phyloP scores from a whole-genome alignment of 768 basidiomycete genomes.

The Leucosporidium yakuticum region DNA sequence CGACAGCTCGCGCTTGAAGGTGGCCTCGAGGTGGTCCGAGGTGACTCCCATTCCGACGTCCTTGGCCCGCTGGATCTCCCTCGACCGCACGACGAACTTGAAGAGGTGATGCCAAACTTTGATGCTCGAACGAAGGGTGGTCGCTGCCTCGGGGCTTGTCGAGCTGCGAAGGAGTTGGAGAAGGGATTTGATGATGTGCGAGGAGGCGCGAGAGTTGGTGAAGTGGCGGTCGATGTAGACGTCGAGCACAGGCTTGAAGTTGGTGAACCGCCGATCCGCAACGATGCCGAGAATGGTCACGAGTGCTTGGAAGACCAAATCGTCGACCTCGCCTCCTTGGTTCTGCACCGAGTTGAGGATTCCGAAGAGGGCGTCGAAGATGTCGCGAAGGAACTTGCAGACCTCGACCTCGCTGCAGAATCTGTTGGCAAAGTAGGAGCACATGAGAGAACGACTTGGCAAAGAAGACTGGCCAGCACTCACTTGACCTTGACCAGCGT shows the following conservation, averaged over 20 bases:
- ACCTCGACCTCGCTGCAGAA: slow-evolving; percentile 66
- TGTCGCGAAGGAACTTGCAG: slow-evolving; percentile 48
- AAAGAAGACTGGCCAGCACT: slow-evolving; percentile 45
- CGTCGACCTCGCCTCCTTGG: slow-evolving; percentile 69
- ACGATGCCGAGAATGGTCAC: slow-evolving; percentile 87
- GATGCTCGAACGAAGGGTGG: slow-evolving; percentile 74
- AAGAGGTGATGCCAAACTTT: slow-evolving; percentile 98
- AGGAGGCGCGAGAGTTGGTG: slow-evolving; percentile 68
- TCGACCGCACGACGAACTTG: slow-evolving; percentile 84
- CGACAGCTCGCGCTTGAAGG: slow-evolving; percentile 76
- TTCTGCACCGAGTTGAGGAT: slow-evolving; percentile 73
- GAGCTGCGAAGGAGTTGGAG: slow-evolving; percentile 70
- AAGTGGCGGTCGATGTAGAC: slow-evolving; percentile 85
- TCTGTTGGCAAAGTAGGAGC: neutral
- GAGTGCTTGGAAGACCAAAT: slow-evolving; percentile 80
- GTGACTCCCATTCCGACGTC: slow-evolving; percentile 76
- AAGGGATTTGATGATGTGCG: slow-evolving; percentile 81
- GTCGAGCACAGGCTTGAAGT: slow-evolving; percentile 88
- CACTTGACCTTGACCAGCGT: slow-evolving; percentile 81
- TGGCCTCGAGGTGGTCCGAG: slow-evolving; percentile 73
- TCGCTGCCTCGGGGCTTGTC: slow-evolving; percentile 63
- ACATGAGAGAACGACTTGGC: neutral
- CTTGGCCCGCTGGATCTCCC: slow-evolving; percentile 53
- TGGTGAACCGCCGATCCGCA: slow-evolving; percentile 87
- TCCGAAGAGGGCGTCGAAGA: slow-evolving; percentile 87